Percentiles rank a stretch among this genome's conserved stretches.
Evolutionary conservation across 345 rosid species (phyloP).

Genomic region (Brassica nigra): DNA sequence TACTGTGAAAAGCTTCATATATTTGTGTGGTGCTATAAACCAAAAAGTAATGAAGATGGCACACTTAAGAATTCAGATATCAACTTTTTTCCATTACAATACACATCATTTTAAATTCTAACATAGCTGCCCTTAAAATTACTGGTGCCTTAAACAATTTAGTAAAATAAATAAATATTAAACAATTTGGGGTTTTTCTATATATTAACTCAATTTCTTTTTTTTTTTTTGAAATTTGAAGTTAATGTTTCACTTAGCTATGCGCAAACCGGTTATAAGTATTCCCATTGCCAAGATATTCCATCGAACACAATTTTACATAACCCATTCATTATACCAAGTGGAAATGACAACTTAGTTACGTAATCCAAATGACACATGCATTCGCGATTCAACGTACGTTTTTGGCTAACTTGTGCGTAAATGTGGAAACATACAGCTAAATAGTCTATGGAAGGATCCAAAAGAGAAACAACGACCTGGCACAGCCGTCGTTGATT

Average conservation of each 20-base stretch:
- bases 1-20: not conserved
- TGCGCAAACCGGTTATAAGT: no score
- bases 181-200: no score
- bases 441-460: slow-evolving; percentile 4
- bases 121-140: no score
- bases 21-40: not conserved
- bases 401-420: not conserved
- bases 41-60: not conserved
- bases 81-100: not conserved
- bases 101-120: not conserved
- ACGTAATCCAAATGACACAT: not conserved
- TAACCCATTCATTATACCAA: not conserved
- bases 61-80: not conserved
- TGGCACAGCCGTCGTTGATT: slow-evolving; percentile 28
- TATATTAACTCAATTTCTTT: no score
- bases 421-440: slow-evolving; percentile 25
- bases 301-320: not conserved
- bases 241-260: no score
- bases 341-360: not conserved
- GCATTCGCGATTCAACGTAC: not conserved
- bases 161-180: no score
- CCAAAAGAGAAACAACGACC: slow-evolving; percentile 32
- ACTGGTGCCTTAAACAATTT: no score
- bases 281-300: not conserved
- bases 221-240: no score